Conservation (phyloP, 352 stramenopile species). For the Pythium pyrilobum region DNA sequence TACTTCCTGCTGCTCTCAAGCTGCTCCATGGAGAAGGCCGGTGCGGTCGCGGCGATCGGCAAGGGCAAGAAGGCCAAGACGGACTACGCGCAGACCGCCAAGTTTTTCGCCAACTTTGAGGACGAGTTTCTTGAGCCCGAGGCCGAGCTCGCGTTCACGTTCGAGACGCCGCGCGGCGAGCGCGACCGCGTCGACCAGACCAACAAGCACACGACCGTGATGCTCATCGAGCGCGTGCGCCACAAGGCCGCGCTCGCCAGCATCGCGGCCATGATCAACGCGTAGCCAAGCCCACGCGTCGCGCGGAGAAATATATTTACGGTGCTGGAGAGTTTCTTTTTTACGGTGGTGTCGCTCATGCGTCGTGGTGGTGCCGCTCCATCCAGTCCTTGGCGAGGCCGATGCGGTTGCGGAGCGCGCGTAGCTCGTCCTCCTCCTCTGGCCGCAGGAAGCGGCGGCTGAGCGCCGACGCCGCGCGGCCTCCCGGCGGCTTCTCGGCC, state of each 20-base stretch:
- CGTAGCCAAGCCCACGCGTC: no score
- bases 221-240: constrained; percentile 70
- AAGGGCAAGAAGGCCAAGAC: constrained; percentile 77
- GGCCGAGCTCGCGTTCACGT: constrained; percentile 59
- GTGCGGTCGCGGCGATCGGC: constrained; percentile 6
- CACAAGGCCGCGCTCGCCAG: constrained; percentile 76
- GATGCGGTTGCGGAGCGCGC: constrained; percentile 45
- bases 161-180: constrained; percentile 65
- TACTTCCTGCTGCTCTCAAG: constrained; percentile 77
- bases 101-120: constrained; percentile 85
- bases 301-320: constrained; percentile 12
- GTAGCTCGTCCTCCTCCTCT: constrained; percentile 54
- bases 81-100: constrained; percentile 54
- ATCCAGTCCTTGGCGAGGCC: constrained; percentile 70
- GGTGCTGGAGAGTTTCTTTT: background rate
- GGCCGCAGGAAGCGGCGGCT: constrained; percentile 46
- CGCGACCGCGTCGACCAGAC: constrained; percentile 38
- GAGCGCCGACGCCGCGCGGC: background rate
- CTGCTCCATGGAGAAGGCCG: constrained; percentile 52
- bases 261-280: constrained; percentile 81
- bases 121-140: constrained; percentile 83
- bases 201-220: constrained; percentile 67
- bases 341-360: background rate
- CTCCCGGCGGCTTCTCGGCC: no score
- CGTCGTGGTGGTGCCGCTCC: constrained; percentile 17